These are phyloP conservation scores for Collybiopsis confluens DNA, from an alignment of 768 basidiomycete species.

Conservation along the genomic window DNA sequence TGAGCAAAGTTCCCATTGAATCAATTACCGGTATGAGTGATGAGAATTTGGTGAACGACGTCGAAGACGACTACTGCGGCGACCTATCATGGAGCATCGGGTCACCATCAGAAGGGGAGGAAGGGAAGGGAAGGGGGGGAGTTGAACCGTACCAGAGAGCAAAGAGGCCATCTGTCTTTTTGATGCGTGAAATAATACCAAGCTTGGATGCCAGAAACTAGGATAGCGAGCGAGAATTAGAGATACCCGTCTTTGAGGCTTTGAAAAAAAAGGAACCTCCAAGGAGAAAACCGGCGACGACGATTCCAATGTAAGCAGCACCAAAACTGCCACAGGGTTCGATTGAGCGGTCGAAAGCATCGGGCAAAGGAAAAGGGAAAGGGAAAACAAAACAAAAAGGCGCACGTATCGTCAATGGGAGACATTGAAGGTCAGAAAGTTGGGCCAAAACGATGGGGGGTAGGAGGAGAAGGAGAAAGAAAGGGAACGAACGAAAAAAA, in stretches of 20 bases:
- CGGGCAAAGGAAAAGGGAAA: too few species aligned
- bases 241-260: background rate
- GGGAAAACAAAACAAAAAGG: too few species aligned
- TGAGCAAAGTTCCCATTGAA: conserved; percentile 10
- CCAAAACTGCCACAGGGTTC: conserved; percentile 49
- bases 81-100: conserved; percentile 37
- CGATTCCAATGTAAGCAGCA: conserved; percentile 45
- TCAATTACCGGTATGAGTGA: conserved; percentile 43
- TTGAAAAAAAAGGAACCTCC: conserved; percentile 29
- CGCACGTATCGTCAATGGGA: too few species aligned
- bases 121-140: conserved; percentile 3
- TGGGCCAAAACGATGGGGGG: too few species aligned
- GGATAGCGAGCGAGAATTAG: background rate
- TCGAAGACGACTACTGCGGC: conserved; percentile 44
- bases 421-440: too few species aligned
- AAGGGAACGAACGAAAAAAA: too few species aligned
- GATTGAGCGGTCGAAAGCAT: too few species aligned
- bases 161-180: conserved; percentile 44
- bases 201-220: conserved; percentile 53
- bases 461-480: too few species aligned
- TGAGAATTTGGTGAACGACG: conserved; percentile 48
- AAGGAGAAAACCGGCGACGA: conserved; percentile 33
- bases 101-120: background rate
- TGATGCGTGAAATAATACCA: conserved; percentile 54
- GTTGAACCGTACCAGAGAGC: conserved; percentile 42